Conservation (phyloP, 2,329 filamentous ascomycete species). For the Alternaria longipes region DNA sequence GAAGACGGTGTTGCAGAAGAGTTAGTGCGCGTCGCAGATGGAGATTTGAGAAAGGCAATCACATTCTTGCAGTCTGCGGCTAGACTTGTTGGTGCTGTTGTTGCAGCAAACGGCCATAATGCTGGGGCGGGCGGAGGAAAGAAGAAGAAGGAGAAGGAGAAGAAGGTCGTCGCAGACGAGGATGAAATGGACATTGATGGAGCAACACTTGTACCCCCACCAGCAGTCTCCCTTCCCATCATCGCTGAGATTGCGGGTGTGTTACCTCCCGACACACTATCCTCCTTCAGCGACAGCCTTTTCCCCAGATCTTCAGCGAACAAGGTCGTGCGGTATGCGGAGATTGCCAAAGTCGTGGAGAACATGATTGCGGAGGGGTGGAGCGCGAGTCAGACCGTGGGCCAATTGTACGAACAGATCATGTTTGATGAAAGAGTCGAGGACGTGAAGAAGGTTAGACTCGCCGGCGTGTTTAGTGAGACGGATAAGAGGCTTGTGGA, state of each 20-base stretch:
- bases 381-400: slow-evolving; percentile 89
- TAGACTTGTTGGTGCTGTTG: slow-evolving; percentile 75
- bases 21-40: slow-evolving; percentile 87
- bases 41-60: slow-evolving; percentile 94
- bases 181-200: slow-evolving; percentile 63
- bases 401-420: slow-evolving; percentile 84
- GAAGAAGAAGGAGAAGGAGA: slow-evolving; percentile 59
- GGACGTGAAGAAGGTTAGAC: slow-evolving; percentile 88
- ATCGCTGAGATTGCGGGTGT: slow-evolving; percentile 97
- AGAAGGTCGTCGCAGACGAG: slow-evolving; percentile 57
- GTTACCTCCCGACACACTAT: slow-evolving; percentile 79
- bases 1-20: slow-evolving; percentile 83
- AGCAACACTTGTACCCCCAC: slow-evolving; percentile 8
- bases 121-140: slow-evolving; percentile 38
- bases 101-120: slow-evolving; percentile 26
- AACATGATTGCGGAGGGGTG: slow-evolving; percentile 96
- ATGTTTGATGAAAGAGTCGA: slow-evolving; percentile 85
- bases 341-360: slow-evolving; percentile 80
- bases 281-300: slow-evolving; percentile 76
- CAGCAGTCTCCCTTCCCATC: slow-evolving; percentile 69
- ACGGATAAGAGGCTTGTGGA: slow-evolving; percentile 94
- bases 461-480: slow-evolving; percentile 89
- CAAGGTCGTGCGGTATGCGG: slow-evolving; percentile 69
- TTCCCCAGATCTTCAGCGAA: slow-evolving; percentile 61
- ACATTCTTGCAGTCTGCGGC: slow-evolving; percentile 97